Base-by-base conservation (phyloP, 768 basidiomycete species). In the Boletellus sp. region DNA sequence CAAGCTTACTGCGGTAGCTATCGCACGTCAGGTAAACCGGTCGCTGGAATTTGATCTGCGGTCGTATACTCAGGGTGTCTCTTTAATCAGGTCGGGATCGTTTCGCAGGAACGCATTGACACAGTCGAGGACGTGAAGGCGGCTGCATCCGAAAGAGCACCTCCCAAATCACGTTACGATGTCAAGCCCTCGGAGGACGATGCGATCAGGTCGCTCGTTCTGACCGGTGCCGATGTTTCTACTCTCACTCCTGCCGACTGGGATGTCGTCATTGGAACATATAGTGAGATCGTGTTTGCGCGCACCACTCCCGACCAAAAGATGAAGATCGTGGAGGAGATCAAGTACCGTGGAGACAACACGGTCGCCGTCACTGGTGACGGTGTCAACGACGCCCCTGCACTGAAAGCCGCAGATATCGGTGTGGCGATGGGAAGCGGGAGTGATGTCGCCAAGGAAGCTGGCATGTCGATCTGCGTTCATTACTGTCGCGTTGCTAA, bases 231-330 rank as follows among this genome's bases (percentile, higher is more conserved):
- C 33, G 73, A 77, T 28, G 58, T 78, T 42, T 57, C 70, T 38
- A 59, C 67, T 3, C 66, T 77, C 12, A 60, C 61, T 1, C 31
- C 66, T 1, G 16, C 34, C 4, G 73, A 76, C 46, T 78, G 75
- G 75, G 67, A 76, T 48, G 45, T 63, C 19, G 51, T 74, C 15
- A 48, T 70, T 9, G 70, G 72, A 3, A 48, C 48, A 4, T 76
- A 75, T 53, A 62, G 55, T 6, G 69, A 74, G 37, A 64, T 81
- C n/a, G 80, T 79, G 7, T 81, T 82, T 51, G 78, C 79, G 0
- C 68, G 81, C 4, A 81, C 78, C 0, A 78, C 75, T 0, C 79
- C 80, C 1, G 76, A 81, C 50, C 79, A 81, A 58, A 82, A 82
- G 57, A 69, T 83, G 54, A 67, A 71, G 38, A 83, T 83, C 49